Evolutionary conservation across 345 rosid species (phyloP), one percentile per base, ranked within the genome.

Genomic region (Camelina laxa): DNA sequence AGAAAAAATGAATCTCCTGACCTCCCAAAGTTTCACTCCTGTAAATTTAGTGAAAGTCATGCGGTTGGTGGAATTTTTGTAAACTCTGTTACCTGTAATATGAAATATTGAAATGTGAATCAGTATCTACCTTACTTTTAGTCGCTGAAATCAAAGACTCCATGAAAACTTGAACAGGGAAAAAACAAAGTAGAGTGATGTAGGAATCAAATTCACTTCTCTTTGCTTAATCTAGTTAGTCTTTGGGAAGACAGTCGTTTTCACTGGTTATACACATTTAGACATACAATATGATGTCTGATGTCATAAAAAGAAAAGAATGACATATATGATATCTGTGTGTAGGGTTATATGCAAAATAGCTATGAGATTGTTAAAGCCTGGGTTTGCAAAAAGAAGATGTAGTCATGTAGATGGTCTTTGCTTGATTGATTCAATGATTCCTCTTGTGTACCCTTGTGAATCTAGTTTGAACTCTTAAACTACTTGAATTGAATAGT

Each of bases 401-500:
- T 12, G 13, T 27, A 0, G 9, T n/a, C 54, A 1, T 12, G 13
- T 27, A 0, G 9, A 20, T 61, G 56, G 41, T 53, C 16, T 51
- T 69, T 61, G 31, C 20, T 44, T 53, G 39, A 69, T 61, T 60
- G 21, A 17, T 60, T 48, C 39, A 49, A 2, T 75, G 19, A 17
- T 60, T 53, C 41, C 31, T 11, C 20, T 27, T 27, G 30, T 27
- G 30, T 27, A 27, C 30, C 30, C 30, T 57, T 35, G 30, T 15
- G 30, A 41, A 60, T 75, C 8, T 42, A 20, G 36, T 11, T 50
- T 59, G 61, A 48, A 70, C 44, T 36, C 24, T 27, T 58, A 35
- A 45, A 70, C 45, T 36, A 27, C 30, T 27, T 27, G 30, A 38
- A 51, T 38, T 41, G n/a, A 61, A 38, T 5, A 0, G 67, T 38